Evolutionary conservation across 1,284 basidiomycete species (phyloP).

Genomic region (Heterobasidion occidentale): DNA sequence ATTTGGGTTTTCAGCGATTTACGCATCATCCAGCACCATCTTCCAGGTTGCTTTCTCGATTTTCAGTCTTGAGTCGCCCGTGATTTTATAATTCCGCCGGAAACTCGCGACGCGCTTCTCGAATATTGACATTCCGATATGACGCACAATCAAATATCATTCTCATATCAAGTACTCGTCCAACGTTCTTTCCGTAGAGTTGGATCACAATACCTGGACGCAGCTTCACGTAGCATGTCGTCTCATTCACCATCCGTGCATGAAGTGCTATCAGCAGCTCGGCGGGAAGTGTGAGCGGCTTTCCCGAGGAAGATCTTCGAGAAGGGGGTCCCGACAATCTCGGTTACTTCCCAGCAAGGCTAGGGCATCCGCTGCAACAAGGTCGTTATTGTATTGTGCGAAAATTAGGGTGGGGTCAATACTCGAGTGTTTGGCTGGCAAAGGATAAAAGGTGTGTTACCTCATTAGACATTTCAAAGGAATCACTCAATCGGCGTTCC

Average conservation of each 20-base stretch:
- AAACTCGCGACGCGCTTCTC: too few relatives aligned
- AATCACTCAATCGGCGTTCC: background rate
- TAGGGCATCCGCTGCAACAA: conserved; percentile 4
- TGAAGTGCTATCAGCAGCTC: background rate
- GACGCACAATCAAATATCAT: too few relatives aligned
- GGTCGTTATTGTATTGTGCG: conserved; percentile 31
- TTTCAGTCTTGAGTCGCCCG: too few relatives aligned
- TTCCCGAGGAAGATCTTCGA: conserved; percentile 9
- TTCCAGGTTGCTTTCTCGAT: too few relatives aligned
- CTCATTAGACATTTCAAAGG: background rate
- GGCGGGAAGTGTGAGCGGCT: background rate
- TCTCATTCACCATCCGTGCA: background rate
- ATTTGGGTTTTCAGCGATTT: too few relatives aligned
- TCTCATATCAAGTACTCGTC: too few relatives aligned
- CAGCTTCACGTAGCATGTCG: background rate
- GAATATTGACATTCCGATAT: too few relatives aligned
- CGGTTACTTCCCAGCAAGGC: conserved; percentile 8
- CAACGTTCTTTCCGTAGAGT: too few relatives aligned
- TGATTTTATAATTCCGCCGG: too few relatives aligned
- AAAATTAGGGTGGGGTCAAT: conserved; percentile 40
- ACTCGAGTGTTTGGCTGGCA: conserved; percentile 22
- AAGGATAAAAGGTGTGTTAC: conserved; percentile 10
- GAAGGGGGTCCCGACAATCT: conserved; percentile 5
- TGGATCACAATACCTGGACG: too few relatives aligned
- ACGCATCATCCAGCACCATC: too few relatives aligned